phyloP scores from a whole-genome alignment of 202 grass and related monocot genomes.

The Digitaria exilis region DNA sequence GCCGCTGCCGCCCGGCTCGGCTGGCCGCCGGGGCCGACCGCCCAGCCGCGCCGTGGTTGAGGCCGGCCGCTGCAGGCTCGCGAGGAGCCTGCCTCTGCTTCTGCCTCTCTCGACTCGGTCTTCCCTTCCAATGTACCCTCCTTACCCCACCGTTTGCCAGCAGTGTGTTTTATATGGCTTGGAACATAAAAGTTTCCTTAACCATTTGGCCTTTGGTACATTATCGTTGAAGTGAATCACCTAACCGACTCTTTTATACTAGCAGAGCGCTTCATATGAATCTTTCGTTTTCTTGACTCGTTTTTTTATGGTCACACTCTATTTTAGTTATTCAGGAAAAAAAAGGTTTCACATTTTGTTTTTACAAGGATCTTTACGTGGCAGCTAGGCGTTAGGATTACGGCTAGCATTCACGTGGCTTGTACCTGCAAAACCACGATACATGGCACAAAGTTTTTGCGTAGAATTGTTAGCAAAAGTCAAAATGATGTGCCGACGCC shows the following conservation, averaged over 20 bases:
- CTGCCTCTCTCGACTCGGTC: neutral
- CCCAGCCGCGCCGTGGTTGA: conserved; percentile 52
- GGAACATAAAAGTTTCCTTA: neutral
- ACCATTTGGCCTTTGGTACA: neutral
- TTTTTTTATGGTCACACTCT: neutral
- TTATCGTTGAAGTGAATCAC: conserved; percentile 16
- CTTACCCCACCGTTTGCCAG: neutral
- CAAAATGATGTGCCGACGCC: neutral
- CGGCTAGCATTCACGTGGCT: conserved; percentile 14
- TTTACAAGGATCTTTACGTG: neutral
- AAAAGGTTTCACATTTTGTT: neutral
- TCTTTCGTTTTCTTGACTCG: neutral
- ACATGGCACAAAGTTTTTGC: conserved; percentile 1
- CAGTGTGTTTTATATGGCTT: conserved; percentile 18
- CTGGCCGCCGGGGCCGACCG: conserved; percentile 23
- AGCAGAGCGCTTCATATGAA: neutral
- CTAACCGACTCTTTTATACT: neutral
- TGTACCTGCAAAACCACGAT: neutral
- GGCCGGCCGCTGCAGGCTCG: conserved; percentile 19
- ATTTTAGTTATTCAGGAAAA: neutral
- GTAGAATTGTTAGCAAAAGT: neutral
- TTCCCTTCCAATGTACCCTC: neutral
- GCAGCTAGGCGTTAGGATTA: neutral
- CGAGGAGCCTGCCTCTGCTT: conserved; percentile 4
- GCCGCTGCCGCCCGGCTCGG: conserved; percentile 22